phyloP scores from a whole-genome alignment of 768 basidiomycete species.

The Omphalotus guepiniiformis region DNA sequence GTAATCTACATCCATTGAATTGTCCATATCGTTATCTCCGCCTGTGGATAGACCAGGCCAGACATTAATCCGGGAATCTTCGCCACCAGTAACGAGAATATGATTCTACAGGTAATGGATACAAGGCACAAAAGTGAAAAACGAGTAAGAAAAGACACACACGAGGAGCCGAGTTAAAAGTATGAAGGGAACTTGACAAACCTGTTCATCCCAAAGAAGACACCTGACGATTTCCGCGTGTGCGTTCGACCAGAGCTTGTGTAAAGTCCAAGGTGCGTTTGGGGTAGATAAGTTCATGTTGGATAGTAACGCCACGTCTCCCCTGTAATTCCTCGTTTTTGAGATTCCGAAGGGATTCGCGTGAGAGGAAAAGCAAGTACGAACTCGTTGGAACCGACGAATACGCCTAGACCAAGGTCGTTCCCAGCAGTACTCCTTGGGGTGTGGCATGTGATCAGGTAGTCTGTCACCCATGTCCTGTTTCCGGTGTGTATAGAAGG shows the following conservation, averaged over 20 bases:
- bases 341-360: not conserved
- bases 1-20: slow-evolving; percentile 4
- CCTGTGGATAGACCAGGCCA: slow-evolving; percentile 26
- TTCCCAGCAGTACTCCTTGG: slow-evolving; percentile 20
- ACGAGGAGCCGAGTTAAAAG: not conserved
- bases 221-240: slow-evolving; percentile 57
- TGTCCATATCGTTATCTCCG: not conserved
- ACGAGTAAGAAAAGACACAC: not conserved
- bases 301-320: slow-evolving; percentile 54
- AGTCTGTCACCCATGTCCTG: slow-evolving; percentile 75
- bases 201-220: slow-evolving; percentile 52
- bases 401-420: slow-evolving; percentile 43
- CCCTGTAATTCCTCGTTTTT: slow-evolving; percentile 43
- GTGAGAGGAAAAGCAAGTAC: slow-evolving; percentile 15
- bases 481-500: slow-evolving; percentile 56
- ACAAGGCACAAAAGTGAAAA: not conserved
- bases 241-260: slow-evolving; percentile 49
- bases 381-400: slow-evolving; percentile 74
- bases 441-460: slow-evolving; percentile 54
- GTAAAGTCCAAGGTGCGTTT: slow-evolving; percentile 41
- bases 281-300: slow-evolving; percentile 32
- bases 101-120: slow-evolving; percentile 27
- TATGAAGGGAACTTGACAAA: slow-evolving; percentile 17
- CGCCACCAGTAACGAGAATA: slow-evolving; percentile 44
- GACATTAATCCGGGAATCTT: slow-evolving; percentile 43